A percentile compares a stretch with the other conserved stretches of the same genome.
Conservation (phyloP, 1,139 yeast species). For the Magnusiomyces ingens region DNA sequence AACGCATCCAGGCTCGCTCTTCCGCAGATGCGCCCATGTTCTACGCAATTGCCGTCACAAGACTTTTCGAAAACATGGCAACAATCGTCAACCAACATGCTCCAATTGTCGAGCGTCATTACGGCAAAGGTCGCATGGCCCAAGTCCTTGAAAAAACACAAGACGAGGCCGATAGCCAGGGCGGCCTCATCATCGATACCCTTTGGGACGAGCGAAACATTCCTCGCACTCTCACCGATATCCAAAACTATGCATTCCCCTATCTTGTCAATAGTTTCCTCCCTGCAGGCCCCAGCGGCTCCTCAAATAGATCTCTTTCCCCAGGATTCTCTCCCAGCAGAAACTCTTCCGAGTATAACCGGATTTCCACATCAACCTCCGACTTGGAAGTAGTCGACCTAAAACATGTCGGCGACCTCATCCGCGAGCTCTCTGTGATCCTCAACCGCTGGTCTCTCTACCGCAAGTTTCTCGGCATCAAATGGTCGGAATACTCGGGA, state of each 20-base stretch:
- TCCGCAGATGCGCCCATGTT: conserved; percentile 32
- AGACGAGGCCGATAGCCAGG: conserved; percentile 83
- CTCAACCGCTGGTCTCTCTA: conserved; percentile 85
- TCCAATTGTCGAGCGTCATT: conserved; percentile 63
- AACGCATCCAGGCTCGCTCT: conserved; percentile 39
- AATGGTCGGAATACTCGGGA: conserved; percentile 46
- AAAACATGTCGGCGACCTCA: conserved; percentile 48
- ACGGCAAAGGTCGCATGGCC: conserved; percentile 59
- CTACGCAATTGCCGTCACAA: conserved; percentile 64
- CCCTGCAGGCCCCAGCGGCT: conserved; percentile 9
- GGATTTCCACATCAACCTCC: conserved; percentile 18
- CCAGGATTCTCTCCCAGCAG: conserved; percentile 21
- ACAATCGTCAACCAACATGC: conserved; percentile 82
- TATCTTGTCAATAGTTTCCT: conserved; percentile 33
- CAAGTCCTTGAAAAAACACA: conserved; percentile 69
- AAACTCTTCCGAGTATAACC: conserved; percentile 14
- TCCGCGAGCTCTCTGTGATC: conserved; percentile 67
- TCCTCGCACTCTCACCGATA: conserved; percentile 49
- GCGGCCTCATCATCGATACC: conserved; percentile 80
- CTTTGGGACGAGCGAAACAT: conserved; percentile 69
- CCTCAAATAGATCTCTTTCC: conserved; percentile 22
- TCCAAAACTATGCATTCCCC: conserved; percentile 49
- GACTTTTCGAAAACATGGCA: conserved; percentile 78
- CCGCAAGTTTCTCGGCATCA: conserved; percentile 61
- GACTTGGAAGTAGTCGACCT: conserved; percentile 38